These are phyloP conservation scores for Nemophila menziesii DNA, from an alignment of 257 asterid species.

Conservation along the genomic window DNA sequence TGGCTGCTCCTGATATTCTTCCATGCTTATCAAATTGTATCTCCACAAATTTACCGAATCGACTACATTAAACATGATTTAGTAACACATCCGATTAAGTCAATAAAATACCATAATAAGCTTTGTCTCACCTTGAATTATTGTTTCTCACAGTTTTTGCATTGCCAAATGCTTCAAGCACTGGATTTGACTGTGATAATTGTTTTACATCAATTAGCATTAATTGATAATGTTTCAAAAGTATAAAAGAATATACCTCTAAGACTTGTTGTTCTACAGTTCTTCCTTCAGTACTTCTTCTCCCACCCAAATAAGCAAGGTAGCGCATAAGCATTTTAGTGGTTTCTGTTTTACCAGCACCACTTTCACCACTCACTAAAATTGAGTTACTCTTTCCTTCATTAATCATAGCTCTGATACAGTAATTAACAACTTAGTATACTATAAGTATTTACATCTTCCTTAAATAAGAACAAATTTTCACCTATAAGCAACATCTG, in stretches of 20 bases:
- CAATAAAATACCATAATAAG: conserved; percentile 1
- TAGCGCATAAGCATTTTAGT: conserved; percentile 98
- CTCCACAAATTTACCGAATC: conserved; percentile 95
- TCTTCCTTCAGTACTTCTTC: conserved; percentile 86
- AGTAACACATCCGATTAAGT: conserved; percentile 1
- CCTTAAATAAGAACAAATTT: conserved; percentile 8
- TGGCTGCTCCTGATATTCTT: conserved; percentile 97
- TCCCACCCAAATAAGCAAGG: conserved; percentile 95
- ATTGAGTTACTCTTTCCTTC: conserved; percentile 92
- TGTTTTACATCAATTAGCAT: not conserved
- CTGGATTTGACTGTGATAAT: conserved; percentile 76
- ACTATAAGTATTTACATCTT: conserved; percentile 14
- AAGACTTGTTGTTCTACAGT: conserved; percentile 98
- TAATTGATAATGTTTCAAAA: not conserved
- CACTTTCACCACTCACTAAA: conserved; percentile 98
- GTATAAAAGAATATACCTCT: conserved; percentile 39
- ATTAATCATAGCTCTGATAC: conserved; percentile 64
- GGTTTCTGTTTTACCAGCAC: conserved; percentile 98
- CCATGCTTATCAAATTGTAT: conserved; percentile 89
- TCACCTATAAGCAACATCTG: conserved; percentile 88
- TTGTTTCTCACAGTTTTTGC: conserved; percentile 97
- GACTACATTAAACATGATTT: conserved; percentile 44
- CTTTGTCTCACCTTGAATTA: conserved; percentile 68
- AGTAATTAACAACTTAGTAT: conserved; percentile 25
- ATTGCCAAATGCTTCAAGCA: conserved; percentile 98